phyloP scores from a whole-genome alignment of 495 filamentous ascomycete species.

The Massariosphaeria phaeospora region DNA sequence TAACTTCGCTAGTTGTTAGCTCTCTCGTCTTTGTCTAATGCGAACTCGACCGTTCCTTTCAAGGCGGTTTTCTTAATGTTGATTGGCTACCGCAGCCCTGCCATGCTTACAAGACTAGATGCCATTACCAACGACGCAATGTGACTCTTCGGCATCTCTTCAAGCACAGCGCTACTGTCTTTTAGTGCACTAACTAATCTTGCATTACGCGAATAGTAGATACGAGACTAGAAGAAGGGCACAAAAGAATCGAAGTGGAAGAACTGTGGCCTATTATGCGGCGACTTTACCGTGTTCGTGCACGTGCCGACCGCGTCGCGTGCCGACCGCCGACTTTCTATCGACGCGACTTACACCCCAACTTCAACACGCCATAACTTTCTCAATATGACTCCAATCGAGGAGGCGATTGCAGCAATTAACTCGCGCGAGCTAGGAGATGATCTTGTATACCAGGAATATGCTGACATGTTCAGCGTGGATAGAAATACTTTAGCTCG shows the following conservation, averaged over 20 bases:
- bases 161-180: constrained; percentile 4
- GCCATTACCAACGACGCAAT: constrained; percentile 18
- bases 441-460: no score
- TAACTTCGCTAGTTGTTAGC: no score
- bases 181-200: not conserved
- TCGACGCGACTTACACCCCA: no score
- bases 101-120: constrained; percentile 13
- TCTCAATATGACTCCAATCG: no score
- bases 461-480: no score
- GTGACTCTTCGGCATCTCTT: constrained; percentile 7
- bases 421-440: no score
- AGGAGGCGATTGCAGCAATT: no score
- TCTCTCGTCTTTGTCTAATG: constrained; percentile 25
- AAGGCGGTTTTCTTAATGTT: constrained; percentile 6
- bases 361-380: no score
- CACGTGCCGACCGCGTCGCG: no score
- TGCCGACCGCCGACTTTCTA: no score
- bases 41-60: constrained; percentile 6
- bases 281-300: no score
- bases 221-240: constrained; percentile 11
- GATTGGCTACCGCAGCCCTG: constrained; percentile 12
- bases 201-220: constrained; percentile 13
- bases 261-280: constrained; percentile 7
- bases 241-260: constrained; percentile 15
- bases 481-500: no score